Evolutionary conservation across 345 rosid species (phyloP), one percentile per base, ranked within the genome.

Genomic region (Schrenkiella parvula): DNA sequence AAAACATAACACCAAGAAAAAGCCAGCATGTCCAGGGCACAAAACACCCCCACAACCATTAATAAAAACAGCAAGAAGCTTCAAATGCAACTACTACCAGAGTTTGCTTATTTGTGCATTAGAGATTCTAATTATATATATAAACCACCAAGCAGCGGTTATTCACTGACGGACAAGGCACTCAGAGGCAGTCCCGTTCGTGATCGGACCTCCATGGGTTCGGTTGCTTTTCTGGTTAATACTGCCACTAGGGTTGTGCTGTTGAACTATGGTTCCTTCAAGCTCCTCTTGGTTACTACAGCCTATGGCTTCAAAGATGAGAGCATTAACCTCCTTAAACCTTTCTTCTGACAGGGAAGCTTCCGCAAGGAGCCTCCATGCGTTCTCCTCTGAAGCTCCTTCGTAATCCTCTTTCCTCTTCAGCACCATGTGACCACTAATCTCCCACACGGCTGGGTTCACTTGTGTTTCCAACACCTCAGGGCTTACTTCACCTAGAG

Each of bases 381-480:
- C 99, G 9, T 91, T 88, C 71, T 79, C 97, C 75, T 92, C 99
- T 0, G 99, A 81, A 68, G 99, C 99, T 78, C 82, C 96, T 52
- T 95, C 92, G 9, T 78, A 95, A 80, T 95, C 98, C 80, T 85
- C 78, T 84, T 81, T 95, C 86, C 96, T 89, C 85, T 95, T 92
- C 37, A 95, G 77, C 72, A 95, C 99, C 81, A 95, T 92, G 61
- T 95, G 99, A 14, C 99, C 99, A 53, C 98, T 92, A 18, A 95
- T 95, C 71, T 95, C 99, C 99, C 98, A 95, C 55, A 95, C 99
- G 0, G 99, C 99, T 53, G 99, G 99, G 78, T 95, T 95, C 81
- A 95, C 99, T 61, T 92, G 99, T 2, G 99, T 95, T 62, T 92
- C 98, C 70, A 91, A 77, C 46, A 95, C 85, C 82, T 89, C 93